Evolutionary conservation across 2,329 filamentous ascomycete species (phyloP), one percentile per base, ranked within the genome.

Genomic region (Aspergillus luchuensis): DNA sequence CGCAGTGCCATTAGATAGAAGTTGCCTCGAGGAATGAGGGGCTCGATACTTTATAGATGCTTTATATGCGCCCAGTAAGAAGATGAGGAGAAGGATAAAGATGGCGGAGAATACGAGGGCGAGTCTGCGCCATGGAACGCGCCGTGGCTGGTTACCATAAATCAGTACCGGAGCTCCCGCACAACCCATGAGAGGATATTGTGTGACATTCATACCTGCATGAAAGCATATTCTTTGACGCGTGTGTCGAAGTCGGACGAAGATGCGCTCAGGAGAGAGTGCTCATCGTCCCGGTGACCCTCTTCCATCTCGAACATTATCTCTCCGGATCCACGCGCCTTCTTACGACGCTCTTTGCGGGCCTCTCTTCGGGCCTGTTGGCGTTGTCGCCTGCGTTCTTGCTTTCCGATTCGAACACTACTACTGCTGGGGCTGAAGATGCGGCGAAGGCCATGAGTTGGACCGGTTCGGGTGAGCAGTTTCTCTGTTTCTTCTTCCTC

Each of bases 241-340:
- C 66, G 65, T 56, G 81, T 75, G 41, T 83, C 77, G 53, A 89
- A 74, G 3, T 71, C 87, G 74, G 76, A 87, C 79, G 58, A 65
- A 19, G 62, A 58, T 2, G 51, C 21, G 56, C 60, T 58, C 38
- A 63, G 30, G 45, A 63, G 58, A 8, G 61, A 63, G 53, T 56
- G 60, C 49, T 63, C 60, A 52, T 65, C 60, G 21, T 89, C 87
- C 62, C 70, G 72, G 33, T 77, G 71, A 1, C 92, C 91, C 72
- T 92, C 89, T 76, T 97, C 93, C 89, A 94, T 91, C 78, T 95
- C 91, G 74, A 91, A 93, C 88, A 96, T 91, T 70, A 96, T 80
- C 74, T 88, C 86, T 39, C 89, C 88, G 66, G 91, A 87, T 71
- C 91, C 90, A 82, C 76, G 71, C 85, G 74, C 65, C 77, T 80